Evolutionary conservation across 1,139 yeast genomes (phyloP).

Genomic region (Taphrina deformans): DNA sequence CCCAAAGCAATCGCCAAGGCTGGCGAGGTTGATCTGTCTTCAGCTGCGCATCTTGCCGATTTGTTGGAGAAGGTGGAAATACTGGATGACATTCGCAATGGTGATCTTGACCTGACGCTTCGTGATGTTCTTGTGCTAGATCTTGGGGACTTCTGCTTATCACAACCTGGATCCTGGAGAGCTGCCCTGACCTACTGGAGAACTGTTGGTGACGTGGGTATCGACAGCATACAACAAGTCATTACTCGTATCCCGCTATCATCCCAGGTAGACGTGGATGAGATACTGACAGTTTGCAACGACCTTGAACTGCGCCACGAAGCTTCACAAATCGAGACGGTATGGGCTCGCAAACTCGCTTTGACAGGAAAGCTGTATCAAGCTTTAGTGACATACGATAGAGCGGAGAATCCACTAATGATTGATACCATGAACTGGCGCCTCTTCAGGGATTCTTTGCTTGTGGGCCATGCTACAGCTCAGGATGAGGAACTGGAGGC

Average conservation of each 20-base stretch:
- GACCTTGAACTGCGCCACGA: constrained; percentile 30
- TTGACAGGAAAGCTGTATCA: constrained; percentile 16
- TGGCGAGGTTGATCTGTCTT: constrained; percentile 61
- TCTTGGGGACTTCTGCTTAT: constrained; percentile 19
- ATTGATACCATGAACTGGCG: constrained; percentile 31
- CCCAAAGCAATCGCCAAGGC: constrained; percentile 51
- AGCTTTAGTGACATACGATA: constrained; percentile 24
- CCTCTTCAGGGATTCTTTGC: constrained; percentile 13
- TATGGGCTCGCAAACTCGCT: constrained; percentile 31
- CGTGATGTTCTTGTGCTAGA: constrained; percentile 24
- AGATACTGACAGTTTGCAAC: constrained; percentile 19
- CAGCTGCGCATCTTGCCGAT: constrained; percentile 66
- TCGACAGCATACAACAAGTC: constrained; percentile 28
- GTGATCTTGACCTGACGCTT: constrained; percentile 5
- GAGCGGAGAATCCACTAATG: constrained; percentile 20
- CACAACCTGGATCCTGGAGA: constrained; percentile 23
- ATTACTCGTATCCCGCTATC: constrained; percentile 17
- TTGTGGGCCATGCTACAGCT: constrained; percentile 10
- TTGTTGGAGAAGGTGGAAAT: constrained; percentile 51
- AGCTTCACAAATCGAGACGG: constrained; percentile 22
- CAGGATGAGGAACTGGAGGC: constrained; percentile 10
- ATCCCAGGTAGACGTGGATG: constrained; percentile 5
- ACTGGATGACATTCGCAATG: constrained; percentile 52
- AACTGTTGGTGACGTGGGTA: constrained; percentile 29
- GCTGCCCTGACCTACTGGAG: constrained; percentile 33